phyloP scores from a whole-genome alignment of 148 eudicot genomes.

The Amaranthus palmeri region DNA sequence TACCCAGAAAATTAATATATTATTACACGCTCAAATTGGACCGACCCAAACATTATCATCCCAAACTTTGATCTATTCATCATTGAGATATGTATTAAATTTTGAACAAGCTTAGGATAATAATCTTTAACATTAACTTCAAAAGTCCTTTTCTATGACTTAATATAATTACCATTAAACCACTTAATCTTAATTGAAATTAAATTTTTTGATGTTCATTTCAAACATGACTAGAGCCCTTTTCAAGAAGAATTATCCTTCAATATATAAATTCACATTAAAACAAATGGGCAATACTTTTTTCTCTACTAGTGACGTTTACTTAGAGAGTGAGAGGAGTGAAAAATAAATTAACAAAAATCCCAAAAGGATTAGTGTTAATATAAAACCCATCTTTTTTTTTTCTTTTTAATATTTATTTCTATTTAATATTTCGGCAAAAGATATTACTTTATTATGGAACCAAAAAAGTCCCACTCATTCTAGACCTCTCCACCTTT shows the following conservation, averaged over 20 bases:
- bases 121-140: too few species aligned
- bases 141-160: not conserved
- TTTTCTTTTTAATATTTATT: not conserved
- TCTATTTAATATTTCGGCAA: not conserved
- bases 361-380: not conserved
- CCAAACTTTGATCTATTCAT: too few species aligned
- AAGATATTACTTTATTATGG: not conserved
- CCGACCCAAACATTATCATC: too few species aligned
- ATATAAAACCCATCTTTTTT: not conserved
- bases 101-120: too few species aligned
- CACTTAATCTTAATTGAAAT: not conserved
- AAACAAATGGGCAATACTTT: not conserved
- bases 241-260: slow-evolving; percentile 1
- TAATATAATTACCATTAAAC: not conserved
- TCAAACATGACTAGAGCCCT: not conserved
- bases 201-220: not conserved
- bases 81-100: too few species aligned
- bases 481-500: slow-evolving; percentile 10
- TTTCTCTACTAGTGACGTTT: not conserved
- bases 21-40: too few species aligned
- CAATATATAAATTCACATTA: not conserved
- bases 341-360: not conserved
- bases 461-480: slow-evolving; percentile 25
- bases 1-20: too few species aligned
- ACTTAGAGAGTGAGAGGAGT: too few species aligned